Conservation (phyloP, 257 asterid genomes). For the Solanum pennellii region DNA sequence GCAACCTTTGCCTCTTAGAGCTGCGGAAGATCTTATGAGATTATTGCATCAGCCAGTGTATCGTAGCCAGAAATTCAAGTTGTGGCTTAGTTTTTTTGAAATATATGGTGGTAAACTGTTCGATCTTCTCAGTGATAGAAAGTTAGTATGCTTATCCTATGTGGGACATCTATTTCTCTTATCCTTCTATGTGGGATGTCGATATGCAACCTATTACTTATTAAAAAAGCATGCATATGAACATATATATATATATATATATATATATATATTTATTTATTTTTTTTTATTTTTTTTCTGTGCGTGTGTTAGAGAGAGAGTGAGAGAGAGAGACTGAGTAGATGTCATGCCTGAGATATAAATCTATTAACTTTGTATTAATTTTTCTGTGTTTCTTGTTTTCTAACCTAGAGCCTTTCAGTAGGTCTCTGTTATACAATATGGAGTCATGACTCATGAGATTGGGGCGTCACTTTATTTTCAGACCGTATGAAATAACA, state of each 20-base stretch:
- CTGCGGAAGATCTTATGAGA: conserved; percentile 85
- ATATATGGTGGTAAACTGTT: conserved; percentile 27
- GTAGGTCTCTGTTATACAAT: neutral
- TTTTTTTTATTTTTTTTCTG: neutral
- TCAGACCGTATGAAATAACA: neutral
- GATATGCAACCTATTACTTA: neutral
- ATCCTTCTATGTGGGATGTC: neutral
- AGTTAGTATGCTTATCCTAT: conserved; percentile 35
- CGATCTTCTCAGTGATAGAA: conserved; percentile 88
- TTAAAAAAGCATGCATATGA: neutral
- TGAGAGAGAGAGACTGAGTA: neutral
- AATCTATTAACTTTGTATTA: neutral
- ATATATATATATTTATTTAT: no score
- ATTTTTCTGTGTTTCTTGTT: neutral
- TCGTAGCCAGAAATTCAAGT: conserved; percentile 82
- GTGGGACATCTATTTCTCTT: conserved; percentile 7
- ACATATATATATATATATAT: neutral
- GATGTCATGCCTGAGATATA: neutral
- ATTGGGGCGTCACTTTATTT: neutral
- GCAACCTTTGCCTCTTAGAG: conserved; percentile 99
- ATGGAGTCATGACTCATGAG: neutral
- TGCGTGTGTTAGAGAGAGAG: neutral
- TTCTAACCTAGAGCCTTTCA: neutral
- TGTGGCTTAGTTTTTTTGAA: conserved; percentile 98
- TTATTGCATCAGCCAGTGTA: conserved; percentile 80